Evolutionary conservation across 495 filamentous ascomycete species (phyloP).

Genomic region (Apodospora peruviana): DNA sequence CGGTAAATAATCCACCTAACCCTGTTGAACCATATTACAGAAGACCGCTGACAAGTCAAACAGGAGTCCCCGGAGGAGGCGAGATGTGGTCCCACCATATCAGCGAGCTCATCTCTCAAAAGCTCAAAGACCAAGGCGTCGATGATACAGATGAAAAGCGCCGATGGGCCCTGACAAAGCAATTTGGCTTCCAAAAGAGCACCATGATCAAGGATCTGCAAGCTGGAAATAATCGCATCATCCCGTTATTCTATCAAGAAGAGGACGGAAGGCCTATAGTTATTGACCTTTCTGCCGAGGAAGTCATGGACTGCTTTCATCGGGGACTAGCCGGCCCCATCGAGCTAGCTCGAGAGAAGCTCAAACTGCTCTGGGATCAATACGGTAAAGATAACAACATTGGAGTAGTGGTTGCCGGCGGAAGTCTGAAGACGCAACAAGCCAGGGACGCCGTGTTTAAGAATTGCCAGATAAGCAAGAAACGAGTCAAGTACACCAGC

Average conservation of each 20-base stretch:
- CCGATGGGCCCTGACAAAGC: background rate
- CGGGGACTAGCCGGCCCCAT: background rate
- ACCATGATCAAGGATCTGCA: background rate
- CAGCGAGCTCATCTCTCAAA: background rate
- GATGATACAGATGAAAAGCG: background rate
- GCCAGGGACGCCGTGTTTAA: conserved; percentile 1
- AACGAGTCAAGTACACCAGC: background rate
- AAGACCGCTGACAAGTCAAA: background rate
- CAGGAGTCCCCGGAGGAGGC: conserved; percentile 1
- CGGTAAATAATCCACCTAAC: background rate
- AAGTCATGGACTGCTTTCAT: conserved; percentile 2
- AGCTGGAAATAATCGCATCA: background rate
- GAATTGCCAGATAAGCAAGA: background rate
- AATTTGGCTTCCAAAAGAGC: conserved; percentile 2
- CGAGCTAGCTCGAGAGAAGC: background rate
- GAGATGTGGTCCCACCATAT: conserved; percentile 10
- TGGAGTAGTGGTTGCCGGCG: conserved; percentile 8
- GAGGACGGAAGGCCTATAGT: background rate
- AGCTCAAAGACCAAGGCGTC: background rate
- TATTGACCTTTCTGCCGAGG: background rate
- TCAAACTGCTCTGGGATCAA: background rate
- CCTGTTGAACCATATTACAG: background rate
- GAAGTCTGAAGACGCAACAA: background rate
- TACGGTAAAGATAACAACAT: background rate
- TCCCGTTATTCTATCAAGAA: background rate